Evolutionary conservation across 495 filamentous ascomycete genomes (phyloP), one percentile per base, ranked within the genome.

Genomic region (Neurospora discreta): DNA sequence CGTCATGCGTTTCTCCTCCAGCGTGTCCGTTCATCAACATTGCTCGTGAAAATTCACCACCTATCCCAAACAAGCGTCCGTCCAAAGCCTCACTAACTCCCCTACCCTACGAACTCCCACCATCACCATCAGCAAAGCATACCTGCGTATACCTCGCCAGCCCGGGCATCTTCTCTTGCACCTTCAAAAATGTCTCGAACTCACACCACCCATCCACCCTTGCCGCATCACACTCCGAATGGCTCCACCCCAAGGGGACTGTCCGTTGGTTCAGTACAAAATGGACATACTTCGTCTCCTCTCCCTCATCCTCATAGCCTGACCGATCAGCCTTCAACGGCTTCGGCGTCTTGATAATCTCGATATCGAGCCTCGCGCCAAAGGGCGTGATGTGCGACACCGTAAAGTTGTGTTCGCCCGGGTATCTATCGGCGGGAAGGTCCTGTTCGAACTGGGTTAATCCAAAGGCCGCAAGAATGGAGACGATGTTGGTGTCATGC

Each of bases 401-500:
- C 38, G 85, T 84, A 71, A 89, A 83, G 58, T 84, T 81, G 69
- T 84, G 87, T 30, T 84, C 74, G 26, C 77, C 79, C 0, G 84
- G 81, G 39, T 86, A 81, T 5, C 79, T 73, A 3, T 79, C 80
- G 7, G 82, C 75, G 11, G 87, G 81, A 0, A 86, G 86, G 33
- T 83, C 84, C 8, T 74, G 74, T 0, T 89, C 90, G 52, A 81
- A 81, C 69, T 93, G 91, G 74, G 89, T 93, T 58, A 97, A 78
- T 0, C 92, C 91, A 68, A 97, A 80, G 0, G 92, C 92, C 16
- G 87, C 85, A 77, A 91, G 90, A 69, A 93, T 88, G 39, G 85
- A 83, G 10, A 88, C 87, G 84, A 95, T 90, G 74, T 90, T 89
- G 75, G 94, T 94, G 81, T 97, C 93, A 77, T 97, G 93, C 9